Base-by-base conservation (phyloP, 1,284 basidiomycete species). In the Ganoderma resinaceum region DNA sequence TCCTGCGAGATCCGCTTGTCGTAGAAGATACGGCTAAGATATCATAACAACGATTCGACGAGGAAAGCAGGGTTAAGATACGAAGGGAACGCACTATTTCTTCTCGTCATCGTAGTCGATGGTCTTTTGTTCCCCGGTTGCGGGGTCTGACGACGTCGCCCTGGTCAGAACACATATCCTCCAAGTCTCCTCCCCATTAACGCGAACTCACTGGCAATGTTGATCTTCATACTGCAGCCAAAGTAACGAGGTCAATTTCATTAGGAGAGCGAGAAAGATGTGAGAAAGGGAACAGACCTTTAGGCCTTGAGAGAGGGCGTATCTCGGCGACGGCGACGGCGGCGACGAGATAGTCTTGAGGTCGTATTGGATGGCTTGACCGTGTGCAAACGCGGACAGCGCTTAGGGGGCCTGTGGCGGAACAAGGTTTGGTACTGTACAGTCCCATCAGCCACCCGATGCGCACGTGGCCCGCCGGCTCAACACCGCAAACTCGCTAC, bases 1-100 rank as follows among this genome's bases (percentile, higher is more conserved):
- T 99, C 97, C 82, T 98, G 95, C 55, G 95, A 81, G 87, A 99
- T 97, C 84, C 93, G 94, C 91, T 96, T 97, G 84, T 98, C 96
- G 85, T 93, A 96, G 87, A 98, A 97, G 86, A 95, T 81, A 82
- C 96, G 95, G 85, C 93, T 95, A 77, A 23, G 66, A 58, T 46
- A 68, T 53, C 62, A 59, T 11, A 64, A 1, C 14, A 53, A 37
- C 31, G 55, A 23, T 35, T 37, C 2, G 33, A 31, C 5, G 31
- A 6, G 33, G 33, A 23, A 12, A 5, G 14, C 14, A 58, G n/a
- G 35, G n/a, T 68, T 33, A 65, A 55, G 62, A 42, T 65, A 38
- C 4, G 52, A 23, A 53, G 49, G 20, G 29, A 42, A 43, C 93
- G 81, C 82, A 95, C 93, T 86, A 93, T 86, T 91, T 89, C 81